Percentiles rank a stretch among this genome's conserved stretches.
These are phyloP conservation scores for Fagus sylvatica DNA, from an alignment of 306 rosid genomes.

Conservation along the genomic window DNA sequence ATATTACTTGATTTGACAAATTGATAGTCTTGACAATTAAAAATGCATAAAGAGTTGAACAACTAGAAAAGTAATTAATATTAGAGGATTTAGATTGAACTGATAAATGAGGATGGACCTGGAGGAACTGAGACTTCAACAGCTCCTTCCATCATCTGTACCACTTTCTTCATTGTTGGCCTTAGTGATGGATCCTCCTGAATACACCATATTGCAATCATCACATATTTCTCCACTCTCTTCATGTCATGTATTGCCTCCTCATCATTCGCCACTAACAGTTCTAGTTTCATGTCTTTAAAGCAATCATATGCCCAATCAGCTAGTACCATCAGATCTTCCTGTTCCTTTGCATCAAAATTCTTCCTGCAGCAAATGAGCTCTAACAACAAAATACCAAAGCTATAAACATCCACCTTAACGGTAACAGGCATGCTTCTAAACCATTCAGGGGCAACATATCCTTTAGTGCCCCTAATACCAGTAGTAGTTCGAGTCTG, in stretches of 20 bases:
- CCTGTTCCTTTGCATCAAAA: not conserved
- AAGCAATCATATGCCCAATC: conserved; percentile 47
- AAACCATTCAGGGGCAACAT: conserved; percentile 40
- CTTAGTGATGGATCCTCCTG: conserved; percentile 42
- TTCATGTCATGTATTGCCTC: conserved; percentile 22
- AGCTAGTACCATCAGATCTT: conserved; percentile 29
- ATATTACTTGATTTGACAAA: too few species aligned
- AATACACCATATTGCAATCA: conserved; percentile 47
- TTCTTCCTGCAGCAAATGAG: conserved; percentile 43
- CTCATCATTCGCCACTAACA: conserved; percentile 12
- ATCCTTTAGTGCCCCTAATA: conserved; percentile 38
- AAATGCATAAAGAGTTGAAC: too few species aligned
- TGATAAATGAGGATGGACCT: conserved; percentile 14
- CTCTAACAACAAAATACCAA: conserved; percentile 38
- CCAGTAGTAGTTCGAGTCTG: conserved; percentile 22
- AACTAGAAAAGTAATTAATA: too few species aligned
- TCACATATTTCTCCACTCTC: conserved; percentile 27
- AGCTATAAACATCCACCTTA: conserved; percentile 49
- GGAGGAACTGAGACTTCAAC: conserved; percentile 32
- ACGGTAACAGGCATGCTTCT: conserved; percentile 31
- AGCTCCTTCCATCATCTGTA: conserved; percentile 42
- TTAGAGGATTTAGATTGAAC: not conserved
- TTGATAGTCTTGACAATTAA: too few species aligned
- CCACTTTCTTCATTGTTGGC: conserved; percentile 37
- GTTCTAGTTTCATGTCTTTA: conserved; percentile 1